Percentiles rank a stretch among this genome's conserved stretches.
phyloP scores from a whole-genome alignment of 306 rosid genomes.

The Chamaecrista fasciculata region DNA sequence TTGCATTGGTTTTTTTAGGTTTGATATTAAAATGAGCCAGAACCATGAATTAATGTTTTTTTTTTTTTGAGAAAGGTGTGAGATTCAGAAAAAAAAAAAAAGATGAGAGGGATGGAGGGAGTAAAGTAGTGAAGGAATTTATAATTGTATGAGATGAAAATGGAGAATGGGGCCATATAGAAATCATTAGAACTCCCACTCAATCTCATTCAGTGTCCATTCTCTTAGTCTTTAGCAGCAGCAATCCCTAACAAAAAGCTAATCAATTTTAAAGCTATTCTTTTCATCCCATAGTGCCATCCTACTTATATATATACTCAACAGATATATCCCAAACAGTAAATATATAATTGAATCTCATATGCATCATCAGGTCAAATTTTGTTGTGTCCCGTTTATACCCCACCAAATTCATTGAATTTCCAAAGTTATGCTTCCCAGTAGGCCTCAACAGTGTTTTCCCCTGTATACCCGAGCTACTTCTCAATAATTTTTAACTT shows the following conservation, averaged over 20 bases:
- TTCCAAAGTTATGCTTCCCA: conserved; percentile 9
- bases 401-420: conserved; percentile 15
- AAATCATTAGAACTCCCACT: conserved; percentile 62
- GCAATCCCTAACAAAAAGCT: conserved; percentile 32
- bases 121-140: neutral
- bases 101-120: neutral
- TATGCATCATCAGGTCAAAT: conserved; percentile 25
- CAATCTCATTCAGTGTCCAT: conserved; percentile 60
- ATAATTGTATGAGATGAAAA: conserved; percentile 28
- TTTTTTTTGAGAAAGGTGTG: neutral
- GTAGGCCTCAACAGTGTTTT: neutral
- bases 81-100: conserved; percentile 8
- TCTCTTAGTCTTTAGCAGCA: conserved; percentile 34
- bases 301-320: neutral
- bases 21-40: neutral
- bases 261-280: conserved; percentile 28
- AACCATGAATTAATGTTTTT: conserved; percentile 9
- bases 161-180: conserved; percentile 36
- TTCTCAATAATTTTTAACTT: too few relatives aligned
- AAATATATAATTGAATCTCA: conserved; percentile 35
- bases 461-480: too few relatives aligned
- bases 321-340: conserved; percentile 24
- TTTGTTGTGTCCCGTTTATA: conserved; percentile 17
- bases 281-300: conserved; percentile 12
- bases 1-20: neutral